A percentile compares a stretch with the other conserved stretches of the same genome.
Conservation (phyloP, 768 basidiomycete species). For the Auricularia auricula-judae region DNA sequence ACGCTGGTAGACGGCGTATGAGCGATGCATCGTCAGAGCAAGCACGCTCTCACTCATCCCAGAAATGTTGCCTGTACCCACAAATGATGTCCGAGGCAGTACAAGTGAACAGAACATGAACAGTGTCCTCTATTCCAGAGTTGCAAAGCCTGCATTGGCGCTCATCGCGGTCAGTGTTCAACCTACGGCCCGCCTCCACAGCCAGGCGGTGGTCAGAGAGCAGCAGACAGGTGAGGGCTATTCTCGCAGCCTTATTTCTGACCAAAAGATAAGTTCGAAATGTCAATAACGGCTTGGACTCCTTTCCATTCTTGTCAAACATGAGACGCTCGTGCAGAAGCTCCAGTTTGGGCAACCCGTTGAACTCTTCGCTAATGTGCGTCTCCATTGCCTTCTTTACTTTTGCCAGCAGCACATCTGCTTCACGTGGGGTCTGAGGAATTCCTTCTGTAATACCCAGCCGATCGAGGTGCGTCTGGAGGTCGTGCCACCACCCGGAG, state of each 20-base stretch:
- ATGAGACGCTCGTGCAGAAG: not conserved
- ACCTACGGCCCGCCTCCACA: conserved; percentile 4
- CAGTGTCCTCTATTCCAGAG: not conserved
- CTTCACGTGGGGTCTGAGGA: not conserved
- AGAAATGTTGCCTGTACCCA: not conserved
- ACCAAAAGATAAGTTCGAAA: conserved; percentile 10
- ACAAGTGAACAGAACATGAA: not conserved
- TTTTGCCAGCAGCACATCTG: not conserved
- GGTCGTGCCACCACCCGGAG: not conserved
- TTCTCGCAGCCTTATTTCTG: not conserved
- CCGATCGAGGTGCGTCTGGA: not conserved
- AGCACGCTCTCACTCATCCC: not conserved
- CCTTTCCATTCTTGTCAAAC: not conserved
- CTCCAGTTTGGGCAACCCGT: conserved; percentile 6
- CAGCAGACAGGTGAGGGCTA: conserved; percentile 8
- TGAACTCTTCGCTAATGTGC: not conserved
- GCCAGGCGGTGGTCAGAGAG: conserved; percentile 11
- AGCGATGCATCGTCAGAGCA: not conserved
- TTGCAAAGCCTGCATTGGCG: not conserved
- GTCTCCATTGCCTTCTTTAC: not conserved
- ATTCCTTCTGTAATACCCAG: not conserved
- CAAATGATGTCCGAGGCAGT: not conserved
- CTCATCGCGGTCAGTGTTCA: not conserved
- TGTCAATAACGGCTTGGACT: not conserved
- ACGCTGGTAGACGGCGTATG: not conserved